Conservation (phyloP, 2,329 filamentous ascomycete species). For the Diplodia corticola region DNA sequence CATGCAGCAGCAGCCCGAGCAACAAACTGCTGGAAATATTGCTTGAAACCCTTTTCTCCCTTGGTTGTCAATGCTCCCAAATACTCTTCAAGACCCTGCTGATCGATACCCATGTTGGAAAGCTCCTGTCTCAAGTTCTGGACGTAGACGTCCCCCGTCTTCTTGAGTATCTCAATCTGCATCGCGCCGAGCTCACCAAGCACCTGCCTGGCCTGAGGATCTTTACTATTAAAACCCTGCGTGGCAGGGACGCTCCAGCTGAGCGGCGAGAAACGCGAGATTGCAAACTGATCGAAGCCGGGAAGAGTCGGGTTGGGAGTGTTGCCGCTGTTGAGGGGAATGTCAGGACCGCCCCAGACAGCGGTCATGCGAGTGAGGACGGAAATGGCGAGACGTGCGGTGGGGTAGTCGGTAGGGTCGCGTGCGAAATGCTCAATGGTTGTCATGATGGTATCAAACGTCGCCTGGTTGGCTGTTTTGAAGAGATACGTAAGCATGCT, state of each 20-base stretch:
- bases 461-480: constrained; percentile 71
- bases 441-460: constrained; percentile 82
- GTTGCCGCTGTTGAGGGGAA: constrained; percentile 22
- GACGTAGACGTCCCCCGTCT: constrained; percentile 82
- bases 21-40: constrained; percentile 23
- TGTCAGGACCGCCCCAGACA: constrained; percentile 86
- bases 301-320: constrained; percentile 56
- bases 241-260: constrained; percentile 88
- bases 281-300: constrained; percentile 89
- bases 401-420: constrained; percentile 68
- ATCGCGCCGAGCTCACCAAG: constrained; percentile 83
- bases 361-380: constrained; percentile 80
- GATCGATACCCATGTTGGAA: constrained; percentile 63
- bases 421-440: constrained; percentile 84
- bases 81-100: constrained; percentile 65
- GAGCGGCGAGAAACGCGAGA: constrained; percentile 81
- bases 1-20: constrained; percentile 7
- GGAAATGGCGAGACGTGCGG: constrained; percentile 74
- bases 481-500: background rate
- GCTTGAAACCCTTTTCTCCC: constrained; percentile 28
- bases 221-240: constrained; percentile 75
- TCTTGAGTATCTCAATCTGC: constrained; percentile 86
- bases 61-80: constrained; percentile 48
- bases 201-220: constrained; percentile 86
- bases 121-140: constrained; percentile 68